These are phyloP conservation scores for Xylaria sp. DNA, from an alignment of 2,329 filamentous ascomycete species.

Conservation along the genomic window DNA sequence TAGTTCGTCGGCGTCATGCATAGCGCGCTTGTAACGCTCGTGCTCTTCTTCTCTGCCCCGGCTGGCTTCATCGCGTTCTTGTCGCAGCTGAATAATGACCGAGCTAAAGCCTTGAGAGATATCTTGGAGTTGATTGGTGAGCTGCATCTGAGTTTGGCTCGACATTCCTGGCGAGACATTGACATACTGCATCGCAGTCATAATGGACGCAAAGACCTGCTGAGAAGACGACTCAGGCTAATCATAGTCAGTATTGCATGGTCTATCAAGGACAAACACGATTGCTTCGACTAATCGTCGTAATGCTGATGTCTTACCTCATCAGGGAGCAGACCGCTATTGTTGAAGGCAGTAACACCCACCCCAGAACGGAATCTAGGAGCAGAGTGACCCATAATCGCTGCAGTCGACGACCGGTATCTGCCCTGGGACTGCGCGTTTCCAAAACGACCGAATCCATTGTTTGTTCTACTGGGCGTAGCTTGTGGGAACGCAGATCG, in stretches of 20 bases:
- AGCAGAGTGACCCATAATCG: conserved; percentile 4
- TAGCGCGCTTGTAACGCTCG: conserved; percentile 32
- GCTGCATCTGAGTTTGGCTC: conserved; percentile 28
- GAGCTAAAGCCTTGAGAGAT: conserved; percentile 40
- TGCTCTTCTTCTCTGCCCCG: conserved; percentile 27
- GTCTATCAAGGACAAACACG: background rate
- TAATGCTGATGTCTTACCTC: conserved; percentile 18
- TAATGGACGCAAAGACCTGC: conserved; percentile 34
- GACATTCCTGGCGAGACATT: conserved; percentile 40
- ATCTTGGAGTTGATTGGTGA: conserved; percentile 40
- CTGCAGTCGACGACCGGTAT: conserved; percentile 26
- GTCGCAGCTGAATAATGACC: conserved; percentile 27
- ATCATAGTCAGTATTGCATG: background rate
- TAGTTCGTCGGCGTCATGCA: conserved; percentile 18
- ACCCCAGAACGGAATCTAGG: conserved; percentile 22
- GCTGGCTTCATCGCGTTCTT: conserved; percentile 38
- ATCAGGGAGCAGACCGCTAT: conserved; percentile 7
- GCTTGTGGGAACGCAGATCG: conserved; percentile 21
- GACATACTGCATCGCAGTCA: conserved; percentile 41
- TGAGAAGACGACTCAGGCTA: conserved; percentile 25
- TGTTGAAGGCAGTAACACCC: conserved; percentile 4
- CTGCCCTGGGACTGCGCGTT: conserved; percentile 10
- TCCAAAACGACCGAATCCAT: conserved; percentile 15
- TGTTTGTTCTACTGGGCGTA: conserved; percentile 29
- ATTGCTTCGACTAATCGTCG: background rate